Evolutionary conservation across 2,329 filamentous ascomycete species (phyloP), one percentile per base, ranked within the genome.

Genomic region (Xylaria arbuscula): DNA sequence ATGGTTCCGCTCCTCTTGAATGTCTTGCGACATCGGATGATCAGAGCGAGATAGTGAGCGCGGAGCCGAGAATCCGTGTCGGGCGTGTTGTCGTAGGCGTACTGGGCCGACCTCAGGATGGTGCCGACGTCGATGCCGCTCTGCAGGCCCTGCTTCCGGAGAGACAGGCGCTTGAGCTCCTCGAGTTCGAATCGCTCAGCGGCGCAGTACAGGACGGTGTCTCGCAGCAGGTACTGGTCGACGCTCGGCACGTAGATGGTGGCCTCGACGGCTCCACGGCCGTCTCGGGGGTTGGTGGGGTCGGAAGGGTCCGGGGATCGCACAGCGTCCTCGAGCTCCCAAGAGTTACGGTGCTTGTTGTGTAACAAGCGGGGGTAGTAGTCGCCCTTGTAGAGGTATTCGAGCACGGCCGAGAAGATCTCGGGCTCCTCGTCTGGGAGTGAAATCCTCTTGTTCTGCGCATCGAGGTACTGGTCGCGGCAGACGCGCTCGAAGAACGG

Each of bases 1-100:
- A 98, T 97, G 82, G 94, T 98, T 83, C 94, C 94, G 85, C 94
- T 97, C 83, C 92, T 90, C 91, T 97, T 98, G 83, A 98, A 98
- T 78, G 93, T 97, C 86, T 94, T 94, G 82, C 95, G 93, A 87
- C 93, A 95, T 85, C 94, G 92, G 86, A 98, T 97, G 83, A 98
- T 97, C 83, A 98, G 89, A 80, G 94, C 93, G 81, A 98, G 90
- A 87, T 97, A 98, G 86, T 97, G 94, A 86, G 94, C 94, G 85
- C 94, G 94, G 82, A 98, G 90, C 78, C 91, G 89, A 79, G 92
- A 95, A 85, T 98, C 94, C 77, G 90, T 92, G 85, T 97, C 93
- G 75, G 94, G 94, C 78, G 95, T 98, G 86, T 97, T 90, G 79
- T 93, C 92, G 84, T 98, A 98, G 80, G 94, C 94, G 86, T 96